These are phyloP conservation scores for Fusarium caatingaense DNA, from an alignment of 2,329 filamentous ascomycete species.

Conservation along the genomic window DNA sequence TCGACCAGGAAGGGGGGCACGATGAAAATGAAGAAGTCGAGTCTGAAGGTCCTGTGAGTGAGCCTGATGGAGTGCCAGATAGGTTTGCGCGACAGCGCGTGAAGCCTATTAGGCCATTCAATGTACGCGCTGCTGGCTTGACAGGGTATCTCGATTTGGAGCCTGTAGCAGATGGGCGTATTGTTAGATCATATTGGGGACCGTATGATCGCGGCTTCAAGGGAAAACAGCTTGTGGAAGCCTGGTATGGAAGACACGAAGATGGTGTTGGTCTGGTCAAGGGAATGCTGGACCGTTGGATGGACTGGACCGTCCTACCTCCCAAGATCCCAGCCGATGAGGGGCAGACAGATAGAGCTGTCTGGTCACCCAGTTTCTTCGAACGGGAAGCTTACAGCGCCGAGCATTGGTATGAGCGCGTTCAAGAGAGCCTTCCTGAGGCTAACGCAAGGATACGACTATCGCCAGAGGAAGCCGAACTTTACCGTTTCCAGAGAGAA, in stretches of 20 bases:
- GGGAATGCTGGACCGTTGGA: conserved; percentile 57
- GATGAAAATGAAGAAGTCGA: conserved; percentile 49
- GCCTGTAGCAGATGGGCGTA: conserved; percentile 50
- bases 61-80: conserved; percentile 48
- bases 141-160: conserved; percentile 50
- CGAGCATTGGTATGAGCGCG: conserved; percentile 45
- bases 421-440: conserved; percentile 33
- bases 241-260: conserved; percentile 57
- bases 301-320: conserved; percentile 55
- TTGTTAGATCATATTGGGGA: conserved; percentile 51
- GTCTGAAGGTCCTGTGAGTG: conserved; percentile 39
- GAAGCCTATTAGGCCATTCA: conserved; percentile 40
- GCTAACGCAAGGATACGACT: conserved; percentile 32
- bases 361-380: conserved; percentile 55
- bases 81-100: conserved; percentile 44
- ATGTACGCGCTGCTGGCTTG: conserved; percentile 37
- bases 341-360: conserved; percentile 49
- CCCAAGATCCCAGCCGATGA: conserved; percentile 47
- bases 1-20: conserved; percentile 25
- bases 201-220: conserved; percentile 51
- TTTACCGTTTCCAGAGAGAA: conserved; percentile 46
- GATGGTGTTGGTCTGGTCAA: conserved; percentile 51
- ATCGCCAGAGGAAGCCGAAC: conserved; percentile 43
- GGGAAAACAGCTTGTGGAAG: conserved; percentile 50
- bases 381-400: conserved; percentile 51